Percentiles rank a stretch among this genome's conserved stretches.
These are phyloP conservation scores for Chara braunii DNA, from an alignment of 139 green algal genomes.

Conservation along the genomic window DNA sequence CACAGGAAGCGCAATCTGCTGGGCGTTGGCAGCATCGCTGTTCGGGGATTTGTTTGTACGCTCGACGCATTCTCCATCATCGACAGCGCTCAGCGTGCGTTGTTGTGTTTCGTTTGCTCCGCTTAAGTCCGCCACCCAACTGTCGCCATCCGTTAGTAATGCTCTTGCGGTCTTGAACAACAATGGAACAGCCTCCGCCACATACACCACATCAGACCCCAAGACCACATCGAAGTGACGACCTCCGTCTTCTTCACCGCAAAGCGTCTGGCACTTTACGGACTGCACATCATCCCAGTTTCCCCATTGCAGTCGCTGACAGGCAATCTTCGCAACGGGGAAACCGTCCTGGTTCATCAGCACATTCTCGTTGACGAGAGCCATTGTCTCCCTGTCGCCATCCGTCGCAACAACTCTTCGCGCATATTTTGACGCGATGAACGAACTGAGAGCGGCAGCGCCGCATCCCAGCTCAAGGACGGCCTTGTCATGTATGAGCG, in stretches of 20 bases:
- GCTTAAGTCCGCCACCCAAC: too few relatives aligned
- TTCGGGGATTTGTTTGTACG: too few relatives aligned
- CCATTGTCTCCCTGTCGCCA: conserved; percentile 2
- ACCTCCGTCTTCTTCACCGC: too few relatives aligned
- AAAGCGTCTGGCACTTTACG: background rate
- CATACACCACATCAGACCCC: conserved; percentile 27
- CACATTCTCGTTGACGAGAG: conserved; percentile 20
- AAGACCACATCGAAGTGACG: conserved; percentile 21
- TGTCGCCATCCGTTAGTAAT: background rate
- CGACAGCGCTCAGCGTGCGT: too few relatives aligned
- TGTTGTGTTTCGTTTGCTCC: too few relatives aligned
- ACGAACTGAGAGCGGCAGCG: conserved; percentile 8
- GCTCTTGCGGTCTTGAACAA: conserved; percentile 21
- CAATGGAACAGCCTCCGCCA: conserved; percentile 22
- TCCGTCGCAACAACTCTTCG: conserved; percentile 23
- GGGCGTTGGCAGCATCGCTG: too few relatives aligned
- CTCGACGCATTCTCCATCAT: too few relatives aligned
- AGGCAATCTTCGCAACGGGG: conserved; percentile 5
- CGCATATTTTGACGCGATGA: conserved; percentile 6
- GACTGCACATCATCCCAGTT: conserved; percentile 8
- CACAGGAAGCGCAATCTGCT: too few relatives aligned
- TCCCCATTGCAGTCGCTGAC: conserved; percentile 17
- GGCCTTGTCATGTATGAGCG: background rate
- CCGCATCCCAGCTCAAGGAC: conserved; percentile 31
- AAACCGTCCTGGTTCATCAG: conserved; percentile 15